A percentile compares a stretch with the other conserved stretches of the same genome.
Conservation (phyloP, 163 green algal genomes). For the Prototheca cutis region DNA sequence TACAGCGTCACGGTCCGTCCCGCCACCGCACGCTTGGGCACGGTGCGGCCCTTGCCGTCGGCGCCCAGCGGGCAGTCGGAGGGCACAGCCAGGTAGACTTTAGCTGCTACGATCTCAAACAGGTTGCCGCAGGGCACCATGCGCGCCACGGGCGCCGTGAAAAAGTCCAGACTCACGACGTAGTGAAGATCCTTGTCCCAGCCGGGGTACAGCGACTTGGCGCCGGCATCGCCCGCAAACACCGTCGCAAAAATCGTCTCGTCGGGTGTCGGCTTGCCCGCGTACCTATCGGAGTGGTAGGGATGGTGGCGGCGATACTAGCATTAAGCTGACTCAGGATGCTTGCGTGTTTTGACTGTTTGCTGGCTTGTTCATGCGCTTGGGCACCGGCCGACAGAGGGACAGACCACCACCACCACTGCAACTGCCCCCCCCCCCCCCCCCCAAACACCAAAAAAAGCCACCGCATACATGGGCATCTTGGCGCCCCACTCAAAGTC, state of each 20-base stretch:
- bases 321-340: not conserved
- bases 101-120: constrained; percentile 63
- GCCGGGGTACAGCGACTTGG: constrained; percentile 44
- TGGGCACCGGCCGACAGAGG: too few species aligned
- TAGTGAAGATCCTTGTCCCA: constrained; percentile 85
- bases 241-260: constrained; percentile 64
- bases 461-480: constrained; percentile 14
- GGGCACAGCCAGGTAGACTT: constrained; percentile 73
- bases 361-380: too few species aligned
- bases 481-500: constrained; percentile 71
- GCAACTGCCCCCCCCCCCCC: too few species aligned
- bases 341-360: not conserved
- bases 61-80: constrained; percentile 55
- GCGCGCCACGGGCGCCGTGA: constrained; percentile 45
- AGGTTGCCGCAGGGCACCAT: constrained; percentile 78
- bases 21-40: constrained; percentile 7
- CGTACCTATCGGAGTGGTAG: constrained; percentile 16
- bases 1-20: constrained; percentile 48
- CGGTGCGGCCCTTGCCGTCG: constrained; percentile 31
- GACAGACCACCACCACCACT: too few species aligned
- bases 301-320: too few species aligned
- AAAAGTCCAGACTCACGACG: constrained; percentile 61
- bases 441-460: too few species aligned
- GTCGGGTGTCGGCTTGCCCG: constrained; percentile 32
- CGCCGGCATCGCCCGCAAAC: constrained; percentile 15